These are phyloP conservation scores for Jamesozyma spencerorum DNA, from an alignment of 805 yeast genomes.

Conservation along the genomic window DNA sequence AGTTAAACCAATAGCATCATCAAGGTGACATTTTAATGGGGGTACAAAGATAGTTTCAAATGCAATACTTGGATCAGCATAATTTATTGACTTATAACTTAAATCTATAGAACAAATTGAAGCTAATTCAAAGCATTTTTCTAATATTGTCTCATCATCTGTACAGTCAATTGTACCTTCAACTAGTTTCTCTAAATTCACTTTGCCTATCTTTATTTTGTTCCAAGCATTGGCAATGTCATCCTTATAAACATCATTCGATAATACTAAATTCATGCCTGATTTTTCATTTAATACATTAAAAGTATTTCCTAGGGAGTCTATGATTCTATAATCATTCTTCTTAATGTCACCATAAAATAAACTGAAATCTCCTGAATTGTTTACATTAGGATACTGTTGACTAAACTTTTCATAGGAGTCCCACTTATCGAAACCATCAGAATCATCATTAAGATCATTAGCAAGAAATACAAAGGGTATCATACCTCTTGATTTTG, in stretches of 20 bases:
- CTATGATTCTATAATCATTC: conserved; percentile 19
- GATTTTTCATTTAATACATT: conserved; percentile 21
- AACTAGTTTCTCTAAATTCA: conserved; percentile 32
- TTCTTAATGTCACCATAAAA: conserved; percentile 29
- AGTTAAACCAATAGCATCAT: conserved; percentile 26
- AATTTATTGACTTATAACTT: conserved; percentile 24
- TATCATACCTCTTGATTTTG: conserved; percentile 37
- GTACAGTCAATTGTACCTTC: conserved; percentile 8
- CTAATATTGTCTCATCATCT: conserved; percentile 33
- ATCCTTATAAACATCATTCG: conserved; percentile 25
- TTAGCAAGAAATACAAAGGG: conserved; percentile 34
- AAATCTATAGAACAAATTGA: conserved; percentile 35
- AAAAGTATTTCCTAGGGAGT: conserved; percentile 25
- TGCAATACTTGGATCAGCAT: conserved; percentile 33
- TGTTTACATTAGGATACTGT: conserved; percentile 12
- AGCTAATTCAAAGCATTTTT: conserved; percentile 45
- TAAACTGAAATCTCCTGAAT: conserved; percentile 30
- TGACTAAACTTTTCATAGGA: conserved; percentile 18
- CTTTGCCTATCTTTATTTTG: conserved; percentile 52
- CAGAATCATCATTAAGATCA: background rate
- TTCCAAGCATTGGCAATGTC: conserved; percentile 47
- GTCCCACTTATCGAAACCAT: conserved; percentile 22
- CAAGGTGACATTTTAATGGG: conserved; percentile 37
- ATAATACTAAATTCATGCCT: conserved; percentile 15
- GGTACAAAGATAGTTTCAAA: conserved; percentile 64